Evolutionary conservation across 2,329 filamentous ascomycete genomes (phyloP).

Genomic region (Fusarium miscanthi): DNA sequence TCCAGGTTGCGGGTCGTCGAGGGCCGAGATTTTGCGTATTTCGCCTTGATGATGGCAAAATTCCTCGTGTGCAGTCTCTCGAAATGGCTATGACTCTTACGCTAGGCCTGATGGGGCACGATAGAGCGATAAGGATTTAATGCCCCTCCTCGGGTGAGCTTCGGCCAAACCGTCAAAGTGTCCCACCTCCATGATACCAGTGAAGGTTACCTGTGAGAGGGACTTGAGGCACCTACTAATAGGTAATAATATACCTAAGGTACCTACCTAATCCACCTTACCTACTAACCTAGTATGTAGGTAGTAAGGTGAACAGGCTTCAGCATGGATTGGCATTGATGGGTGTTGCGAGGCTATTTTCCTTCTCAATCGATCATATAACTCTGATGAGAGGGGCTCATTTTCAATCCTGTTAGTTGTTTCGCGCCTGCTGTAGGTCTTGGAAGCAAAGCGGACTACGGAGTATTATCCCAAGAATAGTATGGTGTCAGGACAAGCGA

Average conservation of each 20-base stretch:
- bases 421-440: not conserved
- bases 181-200: not conserved
- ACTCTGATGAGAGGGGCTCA: not conserved
- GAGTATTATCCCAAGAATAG: not conserved
- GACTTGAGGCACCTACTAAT: not conserved
- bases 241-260: too few species aligned
- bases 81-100: slow-evolving; percentile 52
- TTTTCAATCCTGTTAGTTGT: not conserved
- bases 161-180: slow-evolving; percentile 30
- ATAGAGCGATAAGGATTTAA: slow-evolving; percentile 54
- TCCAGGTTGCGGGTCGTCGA: slow-evolving; percentile 34
- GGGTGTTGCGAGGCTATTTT: not conserved
- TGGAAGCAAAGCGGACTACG: not conserved
- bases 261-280: too few species aligned
- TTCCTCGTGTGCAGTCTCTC: slow-evolving; percentile 56
- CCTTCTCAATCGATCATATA: not conserved
- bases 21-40: slow-evolving; percentile 46
- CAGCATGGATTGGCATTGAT: not conserved
- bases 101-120: slow-evolving; percentile 50
- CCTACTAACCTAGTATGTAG: too few species aligned
- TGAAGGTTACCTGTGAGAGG: not conserved
- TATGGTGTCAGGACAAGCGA: not conserved
- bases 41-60: slow-evolving; percentile 54
- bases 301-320: not conserved
- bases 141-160: slow-evolving; percentile 52